Evolutionary conservation across 2,329 filamentous ascomycete species (phyloP).

Genomic region (Ophiosphaerella herpotricha): DNA sequence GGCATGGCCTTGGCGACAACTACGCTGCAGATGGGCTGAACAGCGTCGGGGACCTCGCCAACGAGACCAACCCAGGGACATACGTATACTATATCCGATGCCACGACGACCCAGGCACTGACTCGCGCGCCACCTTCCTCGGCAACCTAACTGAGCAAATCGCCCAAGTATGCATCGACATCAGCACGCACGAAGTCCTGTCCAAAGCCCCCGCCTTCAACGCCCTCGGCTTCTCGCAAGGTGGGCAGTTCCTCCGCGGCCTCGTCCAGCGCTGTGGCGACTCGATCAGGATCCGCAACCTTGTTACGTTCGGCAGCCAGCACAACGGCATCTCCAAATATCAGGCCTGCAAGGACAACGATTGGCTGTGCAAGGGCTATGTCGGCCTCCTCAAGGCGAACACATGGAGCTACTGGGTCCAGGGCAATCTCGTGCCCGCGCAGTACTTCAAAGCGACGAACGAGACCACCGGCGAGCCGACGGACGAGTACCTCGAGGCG

Average conservation of each 20-base stretch:
- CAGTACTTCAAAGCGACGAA: constrained; percentile 85
- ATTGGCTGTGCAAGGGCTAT: constrained; percentile 81
- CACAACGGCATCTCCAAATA: constrained; percentile 92
- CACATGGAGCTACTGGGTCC: constrained; percentile 79
- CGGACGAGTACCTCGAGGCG: constrained; percentile 74
- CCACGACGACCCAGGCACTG: constrained; percentile 65
- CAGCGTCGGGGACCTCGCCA: constrained; percentile 71
- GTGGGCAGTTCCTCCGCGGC: constrained; percentile 91
- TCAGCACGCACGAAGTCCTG: constrained; percentile 77
- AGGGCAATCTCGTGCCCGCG: constrained; percentile 81
- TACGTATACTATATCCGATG: constrained; percentile 81
- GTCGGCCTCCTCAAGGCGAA: constrained; percentile 78
- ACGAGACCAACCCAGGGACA: constrained; percentile 77
- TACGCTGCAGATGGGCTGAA: constrained; percentile 77
- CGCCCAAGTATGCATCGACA: constrained; percentile 73
- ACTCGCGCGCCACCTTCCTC: constrained; percentile 85
- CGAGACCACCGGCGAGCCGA: constrained; percentile 58
- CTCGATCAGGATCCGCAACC: constrained; percentile 69
- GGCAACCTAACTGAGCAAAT: constrained; percentile 86
- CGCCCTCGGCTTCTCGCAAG: constrained; percentile 92
- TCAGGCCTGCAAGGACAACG: constrained; percentile 69
- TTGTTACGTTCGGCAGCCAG: constrained; percentile 88
- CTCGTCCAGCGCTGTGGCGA: constrained; percentile 86
- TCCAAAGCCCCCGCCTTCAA: constrained; percentile 83
- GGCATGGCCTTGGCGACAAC: constrained; percentile 84